Conservation (phyloP, 805 yeast genomes). For the Dipodascopsis tothii region DNA sequence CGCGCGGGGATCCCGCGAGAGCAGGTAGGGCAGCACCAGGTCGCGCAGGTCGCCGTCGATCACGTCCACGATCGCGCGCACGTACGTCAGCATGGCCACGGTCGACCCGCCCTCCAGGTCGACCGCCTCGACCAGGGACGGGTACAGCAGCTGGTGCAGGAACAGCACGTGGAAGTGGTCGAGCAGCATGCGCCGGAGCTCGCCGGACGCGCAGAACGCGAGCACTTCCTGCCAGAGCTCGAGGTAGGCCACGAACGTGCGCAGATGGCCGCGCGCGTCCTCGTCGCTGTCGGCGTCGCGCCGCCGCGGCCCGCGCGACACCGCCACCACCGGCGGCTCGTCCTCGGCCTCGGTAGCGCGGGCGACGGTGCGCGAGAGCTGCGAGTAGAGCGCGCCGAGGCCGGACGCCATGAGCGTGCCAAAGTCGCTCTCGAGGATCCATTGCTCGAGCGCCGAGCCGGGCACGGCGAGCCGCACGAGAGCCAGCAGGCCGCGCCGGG, state of each 20-base stretch:
- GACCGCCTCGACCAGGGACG: slow-evolving; percentile 25
- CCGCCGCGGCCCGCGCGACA: slow-evolving; percentile 19
- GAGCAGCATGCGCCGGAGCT: slow-evolving; percentile 16
- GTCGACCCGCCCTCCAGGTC: slow-evolving; percentile 21
- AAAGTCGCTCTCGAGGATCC: slow-evolving; percentile 27
- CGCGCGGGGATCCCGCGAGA: background rate
- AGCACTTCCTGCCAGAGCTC: slow-evolving; percentile 30
- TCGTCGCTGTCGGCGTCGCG: slow-evolving; percentile 8
- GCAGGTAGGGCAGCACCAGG: slow-evolving; percentile 18
- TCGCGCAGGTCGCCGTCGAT: slow-evolving; percentile 24
- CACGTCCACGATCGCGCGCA: slow-evolving; percentile 25
- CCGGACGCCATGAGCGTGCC: slow-evolving; percentile 30
- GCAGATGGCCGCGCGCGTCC: slow-evolving; percentile 9
- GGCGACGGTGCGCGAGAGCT: too few relatives aligned
- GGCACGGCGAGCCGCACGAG: slow-evolving; percentile 24
- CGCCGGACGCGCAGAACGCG: slow-evolving; percentile 17
- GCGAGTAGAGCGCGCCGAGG: slow-evolving; percentile 28
- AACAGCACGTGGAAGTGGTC: slow-evolving; percentile 27
- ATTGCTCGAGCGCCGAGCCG: slow-evolving; percentile 21
- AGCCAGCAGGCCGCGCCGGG: slow-evolving; percentile 27
- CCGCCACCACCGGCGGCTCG: slow-evolving; percentile 22
- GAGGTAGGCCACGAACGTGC: slow-evolving; percentile 24
- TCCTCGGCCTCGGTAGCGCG: slow-evolving; percentile 18
- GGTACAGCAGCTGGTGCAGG: slow-evolving; percentile 27
- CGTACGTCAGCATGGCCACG: slow-evolving; percentile 24